Base-by-base conservation (phyloP, 2,329 filamentous ascomycete species). In the Atkinsonella hypoxylon region DNA sequence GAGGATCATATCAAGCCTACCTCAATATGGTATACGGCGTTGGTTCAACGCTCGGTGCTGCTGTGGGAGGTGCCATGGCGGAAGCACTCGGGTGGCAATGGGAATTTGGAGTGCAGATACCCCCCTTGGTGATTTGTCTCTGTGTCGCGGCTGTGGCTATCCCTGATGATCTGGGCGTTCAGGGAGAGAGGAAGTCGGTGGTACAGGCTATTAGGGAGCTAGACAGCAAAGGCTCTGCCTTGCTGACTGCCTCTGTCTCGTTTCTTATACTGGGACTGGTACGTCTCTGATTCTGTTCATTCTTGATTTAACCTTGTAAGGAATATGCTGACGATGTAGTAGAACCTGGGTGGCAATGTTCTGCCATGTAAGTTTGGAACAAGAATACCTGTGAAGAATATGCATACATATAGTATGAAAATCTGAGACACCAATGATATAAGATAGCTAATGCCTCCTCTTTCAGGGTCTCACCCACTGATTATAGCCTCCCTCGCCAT, bases 1-100 rank as follows among this genome's bases (percentile, higher is more conserved):
- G 86, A n/a, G 83, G 85, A 3, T 76, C 77, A 4, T 90, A 86
- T 57, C 86, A 90, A 62, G 82, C 82, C 13, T 81, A 83, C 56
- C 76, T 86, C 59, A 84, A 87, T 61, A 70, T 85, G 44, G 72
- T 77, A 46, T 86, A 76, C 57, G 83, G 83, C 2, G 53, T 73
- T n/a, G 76, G 71, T 0, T 70, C 75, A 2, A 73, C 77, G 7
- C 67, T 80, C 2, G 85, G 85, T 2, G 84, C 83, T 1, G 83
- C 83, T 0, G 71, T 85, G 7, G 85, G 85, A 13, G 85, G 85
- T 1, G 72, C 81, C 48, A 78, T 89, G 60, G 83, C 82, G 22
- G 84, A 89, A 59, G 72, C 70, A 34, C 64, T 89, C 1, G 85
- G 85, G 31, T 89, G 85, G 85, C 71, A 85, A 41, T 85, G 82